Conservation (phyloP, 495 filamentous ascomycete genomes). For the Hypoxylon lienhwacheense region DNA sequence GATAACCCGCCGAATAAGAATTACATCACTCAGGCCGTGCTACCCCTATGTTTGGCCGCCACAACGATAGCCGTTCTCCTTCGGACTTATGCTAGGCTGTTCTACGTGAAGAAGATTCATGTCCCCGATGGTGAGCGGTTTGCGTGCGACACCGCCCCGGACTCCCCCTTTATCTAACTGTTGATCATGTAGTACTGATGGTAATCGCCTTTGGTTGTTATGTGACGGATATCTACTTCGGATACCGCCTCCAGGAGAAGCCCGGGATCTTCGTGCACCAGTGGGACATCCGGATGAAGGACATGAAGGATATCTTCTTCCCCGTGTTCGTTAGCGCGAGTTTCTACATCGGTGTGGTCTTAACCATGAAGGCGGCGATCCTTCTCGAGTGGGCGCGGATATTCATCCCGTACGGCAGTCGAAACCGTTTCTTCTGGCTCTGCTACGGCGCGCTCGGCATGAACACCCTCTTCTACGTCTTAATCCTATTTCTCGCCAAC, state of each 20-base stretch:
- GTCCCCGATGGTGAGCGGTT: conserved; percentile 25
- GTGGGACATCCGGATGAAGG: conserved; percentile 33
- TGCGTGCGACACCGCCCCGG: neutral
- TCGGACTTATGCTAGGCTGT: conserved; percentile 24
- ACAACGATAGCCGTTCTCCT: conserved; percentile 23
- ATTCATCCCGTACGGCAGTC: conserved; percentile 34
- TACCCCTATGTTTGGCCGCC: conserved; percentile 20
- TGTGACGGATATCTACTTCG: conserved; percentile 21
- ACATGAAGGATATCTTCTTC: conserved; percentile 21
- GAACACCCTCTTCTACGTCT: conserved; percentile 46
- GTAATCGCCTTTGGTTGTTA: conserved; percentile 26
- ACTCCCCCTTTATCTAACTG: neutral
- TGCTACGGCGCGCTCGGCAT: conserved; percentile 43
- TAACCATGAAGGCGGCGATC: conserved; percentile 41
- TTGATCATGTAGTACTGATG: conserved; percentile 19
- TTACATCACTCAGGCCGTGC: conserved; percentile 21
- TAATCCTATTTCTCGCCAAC: conserved; percentile 47
- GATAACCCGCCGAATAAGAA: conserved; percentile 37
- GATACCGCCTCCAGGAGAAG: conserved; percentile 16
- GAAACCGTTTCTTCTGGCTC: conserved; percentile 35
- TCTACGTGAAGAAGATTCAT: conserved; percentile 21
- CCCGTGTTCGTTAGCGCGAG: conserved; percentile 26
- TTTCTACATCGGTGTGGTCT: conserved; percentile 23
- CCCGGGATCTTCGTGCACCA: conserved; percentile 39
- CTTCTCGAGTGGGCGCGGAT: conserved; percentile 43